Percentiles rank a stretch among this genome's conserved stretches.
These are phyloP conservation scores for Tolypocladium amazonense DNA, from an alignment of 2,329 filamentous ascomycete genomes.

Conservation along the genomic window DNA sequence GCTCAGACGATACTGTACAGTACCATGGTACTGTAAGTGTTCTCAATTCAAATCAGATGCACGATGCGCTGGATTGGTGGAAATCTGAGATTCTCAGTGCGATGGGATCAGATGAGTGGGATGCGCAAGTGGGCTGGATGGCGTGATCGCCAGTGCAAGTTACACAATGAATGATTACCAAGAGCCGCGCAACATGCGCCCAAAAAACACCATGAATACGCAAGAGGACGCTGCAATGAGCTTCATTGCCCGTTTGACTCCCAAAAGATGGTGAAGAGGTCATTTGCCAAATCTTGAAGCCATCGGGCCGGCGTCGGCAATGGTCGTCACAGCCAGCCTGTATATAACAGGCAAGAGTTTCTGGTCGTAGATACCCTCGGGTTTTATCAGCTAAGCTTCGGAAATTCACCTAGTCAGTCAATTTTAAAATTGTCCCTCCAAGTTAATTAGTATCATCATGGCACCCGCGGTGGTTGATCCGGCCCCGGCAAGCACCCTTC, in stretches of 20 bases:
- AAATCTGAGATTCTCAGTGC: no score
- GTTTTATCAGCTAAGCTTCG: no score
- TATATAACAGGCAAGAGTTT: not conserved
- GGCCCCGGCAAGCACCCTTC: not conserved
- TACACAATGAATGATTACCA: not conserved
- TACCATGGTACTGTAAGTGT: no score
- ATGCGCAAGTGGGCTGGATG: not conserved
- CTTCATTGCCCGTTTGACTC: not conserved
- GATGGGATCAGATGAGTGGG: not conserved
- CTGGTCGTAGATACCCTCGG: not conserved
- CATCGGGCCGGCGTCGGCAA: not conserved
- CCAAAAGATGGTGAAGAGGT: not conserved
- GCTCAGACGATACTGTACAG: not conserved
- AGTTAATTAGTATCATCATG: slow-evolving; percentile 1
- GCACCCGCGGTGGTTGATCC: slow-evolving; percentile 5
- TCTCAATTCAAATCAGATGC: not conserved
- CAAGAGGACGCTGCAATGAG: not conserved
- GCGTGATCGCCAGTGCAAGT: not conserved
- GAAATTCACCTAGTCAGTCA: not conserved
- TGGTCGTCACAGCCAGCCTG: not conserved
- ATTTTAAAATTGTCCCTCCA: not conserved
- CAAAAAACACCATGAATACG: not conserved
- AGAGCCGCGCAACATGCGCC: not conserved
- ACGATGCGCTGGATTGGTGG: not conserved
- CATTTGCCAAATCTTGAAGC: not conserved